Percentiles rank a stretch among this genome's conserved stretches.
phyloP scores from a whole-genome alignment of 148 eudicot species.

The Drosera capensis region DNA sequence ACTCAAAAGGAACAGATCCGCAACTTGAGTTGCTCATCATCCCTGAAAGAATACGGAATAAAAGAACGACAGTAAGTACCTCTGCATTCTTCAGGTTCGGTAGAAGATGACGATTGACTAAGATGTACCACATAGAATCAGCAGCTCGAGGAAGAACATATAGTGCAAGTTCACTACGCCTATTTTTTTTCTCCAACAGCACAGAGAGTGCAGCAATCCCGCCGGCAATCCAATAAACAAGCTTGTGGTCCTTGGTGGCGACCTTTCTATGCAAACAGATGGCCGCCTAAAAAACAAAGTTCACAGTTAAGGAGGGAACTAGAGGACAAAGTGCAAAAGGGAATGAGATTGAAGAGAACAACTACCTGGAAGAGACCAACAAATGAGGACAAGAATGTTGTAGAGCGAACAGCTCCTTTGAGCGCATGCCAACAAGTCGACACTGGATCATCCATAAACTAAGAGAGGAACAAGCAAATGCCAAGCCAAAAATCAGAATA shows the following conservation, averaged over 20 bases:
- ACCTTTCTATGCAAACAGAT: conserved; percentile 94
- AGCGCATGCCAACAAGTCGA: conserved; percentile 82
- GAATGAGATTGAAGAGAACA: conserved; percentile 4
- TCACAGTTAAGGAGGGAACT: conserved; percentile 1
- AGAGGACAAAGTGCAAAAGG: conserved; percentile 1
- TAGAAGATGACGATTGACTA: conserved; percentile 73
- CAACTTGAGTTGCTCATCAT: too few species aligned
- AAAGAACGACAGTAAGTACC: too few species aligned
- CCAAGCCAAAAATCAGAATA: background rate
- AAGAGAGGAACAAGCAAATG: background rate
- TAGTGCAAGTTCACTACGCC: conserved; percentile 83
- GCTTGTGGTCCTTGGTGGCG: conserved; percentile 85
- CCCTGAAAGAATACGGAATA: too few species aligned
- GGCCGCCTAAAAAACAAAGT: conserved; percentile 38
- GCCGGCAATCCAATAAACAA: conserved; percentile 91
- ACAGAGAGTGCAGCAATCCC: conserved; percentile 83
- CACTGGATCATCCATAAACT: conserved; percentile 80
- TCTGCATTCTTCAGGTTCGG: conserved; percentile 81
- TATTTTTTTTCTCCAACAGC: conserved; percentile 74
- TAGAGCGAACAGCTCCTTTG: conserved; percentile 83
- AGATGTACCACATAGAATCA: conserved; percentile 87
- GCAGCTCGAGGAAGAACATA: conserved; percentile 96
- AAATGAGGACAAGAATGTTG: conserved; percentile 82
- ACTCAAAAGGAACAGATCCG: too few species aligned
- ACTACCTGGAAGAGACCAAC: conserved; percentile 93